Evolutionary conservation across 2,329 filamentous ascomycete genomes (phyloP), one percentile per base, ranked within the genome.

Genomic region (Colletotrichum horii): DNA sequence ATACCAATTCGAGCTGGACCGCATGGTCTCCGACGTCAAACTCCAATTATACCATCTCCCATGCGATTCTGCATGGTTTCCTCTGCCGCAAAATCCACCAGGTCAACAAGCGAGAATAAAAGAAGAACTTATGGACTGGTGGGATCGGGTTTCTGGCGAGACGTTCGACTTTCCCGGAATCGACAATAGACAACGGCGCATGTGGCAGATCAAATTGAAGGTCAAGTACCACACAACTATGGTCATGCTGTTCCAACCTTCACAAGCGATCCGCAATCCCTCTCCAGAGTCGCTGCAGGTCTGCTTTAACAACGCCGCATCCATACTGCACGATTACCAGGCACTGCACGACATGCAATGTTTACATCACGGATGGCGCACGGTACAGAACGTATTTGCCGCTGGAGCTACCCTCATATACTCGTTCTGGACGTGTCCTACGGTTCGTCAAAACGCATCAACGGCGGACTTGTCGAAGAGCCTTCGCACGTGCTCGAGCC

Each of bases 391-490:
- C 8, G 82, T 85, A 8, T 85, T 85, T 64, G 80, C 83, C 1
- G 82, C 84, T 0, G 83, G 84, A 0, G 83, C 83, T 4, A 85
- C 83, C 1, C 80, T 86, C 8, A 81, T 86, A 4, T 85, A 85
- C 74, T 84, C 82, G 12, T 81, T 84, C 56, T 85, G 83, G 82
- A 83, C 82, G 0, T 85, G 82, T 4, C 7, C 74, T 0, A 66
- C 67, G 3, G 79, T 82, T 2, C 78, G 84, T 2, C 79, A 80
- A 15, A 76, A 74, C 1, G 79, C 79, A 2, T 78, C 77, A 1
- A 69, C 70, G 0, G 24, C 71, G 6, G 70, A 76, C 15, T 56
- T 80, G 22, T 74, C 78, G 3, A 76, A 67, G 36, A 78, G 75
- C n/a, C 43, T 81, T 16, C 80, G 84, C 8, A 80, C 78, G 0